Evolutionary conservation across 345 rosid genomes (phyloP).

Genomic region (Ailanthus altissimus): DNA sequence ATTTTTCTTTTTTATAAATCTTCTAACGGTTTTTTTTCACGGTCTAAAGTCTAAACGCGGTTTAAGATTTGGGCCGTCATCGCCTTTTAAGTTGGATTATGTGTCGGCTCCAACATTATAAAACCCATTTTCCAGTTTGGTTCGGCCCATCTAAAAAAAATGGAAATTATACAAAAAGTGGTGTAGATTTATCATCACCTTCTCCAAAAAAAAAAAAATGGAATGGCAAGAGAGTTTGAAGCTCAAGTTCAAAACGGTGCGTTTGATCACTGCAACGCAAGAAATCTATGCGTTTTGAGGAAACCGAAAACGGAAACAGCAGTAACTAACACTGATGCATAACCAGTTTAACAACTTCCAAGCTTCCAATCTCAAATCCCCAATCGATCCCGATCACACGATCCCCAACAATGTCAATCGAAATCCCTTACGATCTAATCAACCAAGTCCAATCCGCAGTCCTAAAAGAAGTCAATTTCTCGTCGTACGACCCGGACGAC

Average conservation of each 20-base stretch:
- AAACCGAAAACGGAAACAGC: neutral
- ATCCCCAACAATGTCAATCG: conserved; percentile 49
- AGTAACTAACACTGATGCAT: neutral
- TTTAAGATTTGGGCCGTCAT: neutral
- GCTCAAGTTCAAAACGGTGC: neutral
- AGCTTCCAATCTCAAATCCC: neutral
- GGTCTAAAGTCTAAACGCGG: neutral
- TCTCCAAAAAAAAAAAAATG: neutral
- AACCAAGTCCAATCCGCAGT: conserved; percentile 58
- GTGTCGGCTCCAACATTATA: neutral
- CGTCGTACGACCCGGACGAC: conserved; percentile 51
- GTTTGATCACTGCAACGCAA: neutral
- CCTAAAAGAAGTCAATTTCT: conserved; percentile 57
- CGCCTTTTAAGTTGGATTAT: no score
- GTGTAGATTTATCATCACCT: no score
- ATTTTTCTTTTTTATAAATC: neutral
- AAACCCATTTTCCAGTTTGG: neutral
- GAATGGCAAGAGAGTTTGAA: neutral
- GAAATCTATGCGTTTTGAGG: neutral
- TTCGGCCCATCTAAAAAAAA: neutral
- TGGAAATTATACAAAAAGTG: no score
- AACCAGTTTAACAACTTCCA: neutral
- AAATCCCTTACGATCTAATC: conserved; percentile 60
- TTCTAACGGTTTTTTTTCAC: neutral
- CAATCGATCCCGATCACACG: neutral